These are phyloP conservation scores for Talaromyces liani DNA, from an alignment of 495 filamentous ascomycete species.

Conservation along the genomic window DNA sequence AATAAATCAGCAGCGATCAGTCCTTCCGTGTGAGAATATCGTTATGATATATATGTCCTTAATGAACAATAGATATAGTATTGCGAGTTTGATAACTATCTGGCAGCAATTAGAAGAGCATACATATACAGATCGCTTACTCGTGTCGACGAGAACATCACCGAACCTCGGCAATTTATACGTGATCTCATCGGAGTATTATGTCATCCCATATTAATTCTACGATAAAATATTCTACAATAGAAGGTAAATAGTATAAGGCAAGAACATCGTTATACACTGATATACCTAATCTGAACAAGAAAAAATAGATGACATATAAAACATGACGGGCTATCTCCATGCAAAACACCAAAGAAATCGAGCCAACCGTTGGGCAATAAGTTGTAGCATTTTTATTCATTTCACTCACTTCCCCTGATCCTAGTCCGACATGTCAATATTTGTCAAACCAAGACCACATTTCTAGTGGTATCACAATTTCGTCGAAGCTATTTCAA, in stretches of 20 bases:
- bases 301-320: conserved; percentile 24
- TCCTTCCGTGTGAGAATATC: background rate
- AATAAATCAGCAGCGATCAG: background rate
- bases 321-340: conserved; percentile 37
- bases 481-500: background rate
- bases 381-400: background rate
- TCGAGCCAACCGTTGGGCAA: conserved; percentile 16
- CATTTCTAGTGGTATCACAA: background rate
- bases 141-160: background rate
- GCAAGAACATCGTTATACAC: conserved; percentile 8
- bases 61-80: background rate
- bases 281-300: conserved; percentile 33
- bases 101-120: background rate
- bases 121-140: background rate
- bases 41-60: background rate
- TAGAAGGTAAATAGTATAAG: background rate
- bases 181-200: conserved; percentile 6
- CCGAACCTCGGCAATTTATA: conserved; percentile 2
- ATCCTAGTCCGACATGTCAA: background rate
- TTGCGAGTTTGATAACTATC: background rate
- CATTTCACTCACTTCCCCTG: background rate
- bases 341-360: conserved; percentile 26
- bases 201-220: conserved; percentile 1
- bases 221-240: background rate
- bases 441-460: background rate